A percentile compares a stretch with the other conserved stretches of the same genome.
Conservation (phyloP, 2,329 filamentous ascomycete species). For the Elsinoe perseae region DNA sequence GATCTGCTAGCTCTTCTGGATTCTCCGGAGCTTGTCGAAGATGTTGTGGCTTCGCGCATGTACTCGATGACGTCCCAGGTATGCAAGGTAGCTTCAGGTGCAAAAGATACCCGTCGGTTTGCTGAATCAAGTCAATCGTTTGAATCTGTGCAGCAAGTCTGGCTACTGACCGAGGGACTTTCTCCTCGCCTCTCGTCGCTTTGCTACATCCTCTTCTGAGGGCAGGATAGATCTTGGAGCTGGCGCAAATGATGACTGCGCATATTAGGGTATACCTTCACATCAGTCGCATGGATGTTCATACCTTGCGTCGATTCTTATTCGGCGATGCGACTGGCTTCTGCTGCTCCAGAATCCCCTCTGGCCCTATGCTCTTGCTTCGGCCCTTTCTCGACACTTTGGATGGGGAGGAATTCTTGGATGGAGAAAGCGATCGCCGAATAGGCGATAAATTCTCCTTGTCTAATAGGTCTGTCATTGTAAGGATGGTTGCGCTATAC, state of each 20-base stretch:
- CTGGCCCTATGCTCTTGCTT: conserved; percentile 89
- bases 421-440: conserved; percentile 22
- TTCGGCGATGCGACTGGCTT: conserved; percentile 8
- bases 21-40: conserved; percentile 61
- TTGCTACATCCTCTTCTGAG: conserved; percentile 49
- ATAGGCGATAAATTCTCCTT: conserved; percentile 32
- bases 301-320: conserved; percentile 67
- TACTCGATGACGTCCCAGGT: conserved; percentile 95
- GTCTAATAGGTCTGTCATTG: conserved; percentile 22
- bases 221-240: conserved; percentile 50
- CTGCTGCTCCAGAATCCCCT: conserved; percentile 66
- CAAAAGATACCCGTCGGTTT: conserved; percentile 90
- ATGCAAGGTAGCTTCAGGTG: conserved; percentile 91
- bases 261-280: background rate
- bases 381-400: conserved; percentile 58
- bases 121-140: conserved; percentile 38
- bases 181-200: conserved; percentile 76
- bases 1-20: conserved; percentile 49
- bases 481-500: conserved; percentile 12
- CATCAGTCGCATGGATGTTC: conserved; percentile 20
- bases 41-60: conserved; percentile 75
- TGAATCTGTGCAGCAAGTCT: background rate
- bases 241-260: conserved; percentile 40
- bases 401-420: conserved; percentile 29
- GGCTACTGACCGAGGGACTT: conserved; percentile 64